phyloP scores from a whole-genome alignment of 139 green algal genomes.

The Ettlia oleoabundans region DNA sequence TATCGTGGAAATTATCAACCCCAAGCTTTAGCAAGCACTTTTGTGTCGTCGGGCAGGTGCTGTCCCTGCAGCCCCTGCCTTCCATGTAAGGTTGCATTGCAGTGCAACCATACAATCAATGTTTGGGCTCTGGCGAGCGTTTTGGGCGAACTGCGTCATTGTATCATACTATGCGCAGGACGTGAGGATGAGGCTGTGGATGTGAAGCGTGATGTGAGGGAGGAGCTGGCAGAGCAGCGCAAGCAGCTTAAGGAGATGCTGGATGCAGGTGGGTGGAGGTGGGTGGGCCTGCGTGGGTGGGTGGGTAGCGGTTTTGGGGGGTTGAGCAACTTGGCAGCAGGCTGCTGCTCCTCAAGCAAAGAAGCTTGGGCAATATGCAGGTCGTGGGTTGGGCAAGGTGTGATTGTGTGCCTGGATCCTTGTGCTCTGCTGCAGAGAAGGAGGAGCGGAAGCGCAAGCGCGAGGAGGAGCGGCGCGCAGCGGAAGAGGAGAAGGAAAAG shows the following conservation, averaged over 20 bases:
- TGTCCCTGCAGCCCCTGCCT: too few relatives aligned
- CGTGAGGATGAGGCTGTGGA: slow-evolving; percentile 49
- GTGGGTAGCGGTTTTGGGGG: not conserved
- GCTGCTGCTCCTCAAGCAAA: too few relatives aligned
- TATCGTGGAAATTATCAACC: not conserved
- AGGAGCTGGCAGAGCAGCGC: slow-evolving; percentile 54
- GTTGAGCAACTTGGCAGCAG: not conserved
- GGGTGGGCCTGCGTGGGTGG: not conserved
- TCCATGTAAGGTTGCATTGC: too few relatives aligned
- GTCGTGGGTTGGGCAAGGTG: too few relatives aligned
- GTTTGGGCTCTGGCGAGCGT: not conserved
- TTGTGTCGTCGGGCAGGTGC: too few relatives aligned
- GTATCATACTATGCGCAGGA: not conserved
- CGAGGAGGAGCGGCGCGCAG: slow-evolving; percentile 31
- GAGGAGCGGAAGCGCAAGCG: slow-evolving; percentile 50
- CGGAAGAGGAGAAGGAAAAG: slow-evolving; percentile 38
- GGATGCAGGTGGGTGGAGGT: slow-evolving; percentile 37
- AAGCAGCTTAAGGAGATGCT: slow-evolving; percentile 53
- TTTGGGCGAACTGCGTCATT: not conserved
- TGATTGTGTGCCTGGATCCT: not conserved
- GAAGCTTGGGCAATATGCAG: too few relatives aligned
- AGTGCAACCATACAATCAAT: too few relatives aligned
- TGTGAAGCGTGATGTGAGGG: slow-evolving; percentile 42
- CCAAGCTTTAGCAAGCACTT: too few relatives aligned
- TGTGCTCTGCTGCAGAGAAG: slow-evolving; percentile 27